Conservation (phyloP, 106 monocot genomes). For the Dioscorea dumetorum region DNA sequence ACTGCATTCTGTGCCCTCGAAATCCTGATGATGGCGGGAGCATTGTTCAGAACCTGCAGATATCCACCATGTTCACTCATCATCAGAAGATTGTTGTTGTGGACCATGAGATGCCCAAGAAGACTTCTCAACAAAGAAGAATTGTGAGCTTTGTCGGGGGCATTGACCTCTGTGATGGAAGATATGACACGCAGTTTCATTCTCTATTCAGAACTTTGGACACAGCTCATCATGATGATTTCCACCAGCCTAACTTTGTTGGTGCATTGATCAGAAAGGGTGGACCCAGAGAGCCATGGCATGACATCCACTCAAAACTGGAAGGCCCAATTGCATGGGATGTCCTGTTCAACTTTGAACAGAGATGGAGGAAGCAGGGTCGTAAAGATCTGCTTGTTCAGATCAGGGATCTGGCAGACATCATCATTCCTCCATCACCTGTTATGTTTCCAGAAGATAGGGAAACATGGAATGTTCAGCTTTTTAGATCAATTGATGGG, state of each 20-base stretch:
- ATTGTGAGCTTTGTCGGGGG: slow-evolving; percentile 71
- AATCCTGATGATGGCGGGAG: slow-evolving; percentile 67
- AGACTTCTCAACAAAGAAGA: slow-evolving; percentile 26
- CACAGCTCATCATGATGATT: slow-evolving; percentile 48
- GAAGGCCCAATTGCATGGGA: slow-evolving; percentile 70
- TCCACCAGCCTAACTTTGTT: slow-evolving; percentile 67
- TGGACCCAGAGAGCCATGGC: slow-evolving; percentile 77
- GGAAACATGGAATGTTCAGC: slow-evolving; percentile 69
- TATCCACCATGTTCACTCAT: slow-evolving; percentile 69
- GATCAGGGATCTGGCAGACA: slow-evolving; percentile 29
- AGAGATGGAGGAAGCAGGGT: slow-evolving; percentile 69
- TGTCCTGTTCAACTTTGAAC: slow-evolving; percentile 63
- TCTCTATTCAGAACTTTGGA: slow-evolving; percentile 61
- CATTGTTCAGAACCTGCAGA: slow-evolving; percentile 54
- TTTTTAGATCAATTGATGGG: slow-evolving; percentile 65
- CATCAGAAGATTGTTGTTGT: slow-evolving; percentile 71
- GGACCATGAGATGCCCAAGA: slow-evolving; percentile 47
- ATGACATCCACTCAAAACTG: slow-evolving; percentile 51
- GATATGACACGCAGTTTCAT: slow-evolving; percentile 67
- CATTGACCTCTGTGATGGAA: slow-evolving; percentile 66
- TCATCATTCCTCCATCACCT: slow-evolving; percentile 45
- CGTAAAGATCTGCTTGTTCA: slow-evolving; percentile 42
- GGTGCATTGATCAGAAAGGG: slow-evolving; percentile 40
- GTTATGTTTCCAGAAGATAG: slow-evolving; percentile 37
- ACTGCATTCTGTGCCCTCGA: slow-evolving; percentile 71